A percentile compares a stretch with the other conserved stretches of the same genome.
Evolutionary conservation across 2,329 filamentous ascomycete species (phyloP).

Genomic region (Colletotrichum sojae): DNA sequence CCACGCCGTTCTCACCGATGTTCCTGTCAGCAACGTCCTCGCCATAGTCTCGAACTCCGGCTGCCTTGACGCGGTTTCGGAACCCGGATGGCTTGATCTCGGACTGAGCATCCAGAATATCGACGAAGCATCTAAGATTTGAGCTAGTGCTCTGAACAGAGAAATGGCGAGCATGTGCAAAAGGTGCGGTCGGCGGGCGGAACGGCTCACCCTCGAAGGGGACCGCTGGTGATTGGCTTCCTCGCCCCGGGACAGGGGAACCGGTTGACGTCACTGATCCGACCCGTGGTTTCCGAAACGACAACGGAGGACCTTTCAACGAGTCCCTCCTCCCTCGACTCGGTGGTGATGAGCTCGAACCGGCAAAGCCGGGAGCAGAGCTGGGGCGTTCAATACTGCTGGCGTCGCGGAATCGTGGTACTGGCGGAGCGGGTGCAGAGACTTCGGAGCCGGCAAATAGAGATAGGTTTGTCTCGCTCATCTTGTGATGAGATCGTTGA

Average conservation of each 20-base stretch:
- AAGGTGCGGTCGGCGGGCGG: conserved; percentile 42
- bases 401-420: conserved; percentile 49
- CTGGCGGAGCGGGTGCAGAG: conserved; percentile 48
- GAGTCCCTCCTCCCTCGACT: conserved; percentile 39
- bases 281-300: conserved; percentile 38
- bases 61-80: conserved; percentile 61
- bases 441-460: conserved; percentile 43
- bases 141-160: conserved; percentile 52
- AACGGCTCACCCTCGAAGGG: conserved; percentile 26
- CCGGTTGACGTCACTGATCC: conserved; percentile 27
- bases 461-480: conserved; percentile 46
- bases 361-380: conserved; percentile 50
- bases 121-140: conserved; percentile 56
- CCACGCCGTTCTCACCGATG: conserved; percentile 55
- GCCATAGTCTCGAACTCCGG: conserved; percentile 69
- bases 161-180: conserved; percentile 47
- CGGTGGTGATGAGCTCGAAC: conserved; percentile 10
- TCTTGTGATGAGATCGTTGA: conserved; percentile 50
- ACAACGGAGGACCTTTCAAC: conserved; percentile 39
- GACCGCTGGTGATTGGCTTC: conserved; percentile 5
- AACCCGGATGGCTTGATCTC: conserved; percentile 65
- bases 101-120: conserved; percentile 72
- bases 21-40: conserved; percentile 77
- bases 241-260: conserved; percentile 20
- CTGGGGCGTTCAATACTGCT: conserved; percentile 51